Conservation (phyloP, 179 eudicot species). For the Beta macrorhiza region DNA sequence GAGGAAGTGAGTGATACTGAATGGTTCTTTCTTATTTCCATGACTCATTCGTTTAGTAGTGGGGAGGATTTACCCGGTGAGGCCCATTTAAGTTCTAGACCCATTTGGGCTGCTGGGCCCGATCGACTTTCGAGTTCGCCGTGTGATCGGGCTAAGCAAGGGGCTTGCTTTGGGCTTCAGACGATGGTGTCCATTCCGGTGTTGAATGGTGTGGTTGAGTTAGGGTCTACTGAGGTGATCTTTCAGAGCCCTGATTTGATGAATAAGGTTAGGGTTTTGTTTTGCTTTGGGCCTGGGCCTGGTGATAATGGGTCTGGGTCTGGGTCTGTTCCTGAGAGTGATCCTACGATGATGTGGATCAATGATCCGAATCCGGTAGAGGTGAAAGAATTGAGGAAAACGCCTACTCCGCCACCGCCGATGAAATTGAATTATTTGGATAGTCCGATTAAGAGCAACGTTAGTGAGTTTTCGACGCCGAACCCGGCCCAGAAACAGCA, state of each 20-base stretch:
- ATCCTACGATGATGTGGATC: slow-evolving; percentile 71
- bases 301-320: not conserved
- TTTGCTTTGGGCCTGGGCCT: slow-evolving; percentile 33
- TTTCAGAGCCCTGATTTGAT: slow-evolving; percentile 55
- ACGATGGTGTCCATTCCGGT: slow-evolving; percentile 76
- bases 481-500: not conserved
- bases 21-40: slow-evolving; percentile 88
- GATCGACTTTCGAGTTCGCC: slow-evolving; percentile 47
- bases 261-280: slow-evolving; percentile 53
- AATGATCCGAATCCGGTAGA: slow-evolving; percentile 47
- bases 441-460: slow-evolving; percentile 26
- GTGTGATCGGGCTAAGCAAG: slow-evolving; percentile 70
- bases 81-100: slow-evolving; percentile 40
- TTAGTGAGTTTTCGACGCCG: slow-evolving; percentile 21
- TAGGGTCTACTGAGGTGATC: slow-evolving; percentile 75
- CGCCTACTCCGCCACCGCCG: not conserved
- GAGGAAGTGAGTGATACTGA: slow-evolving; percentile 91
- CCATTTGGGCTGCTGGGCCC: slow-evolving; percentile 73
- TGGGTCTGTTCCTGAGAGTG: slow-evolving; percentile 34
- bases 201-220: slow-evolving; percentile 68
- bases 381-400: not conserved
- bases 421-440: slow-evolving; percentile 24
- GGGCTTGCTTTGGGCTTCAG: slow-evolving; percentile 54
- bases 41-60: slow-evolving; percentile 64
- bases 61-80: slow-evolving; percentile 80